Base-by-base conservation (phyloP, 1,139 yeast species). In the Magnusiomyces suaveolens region DNA sequence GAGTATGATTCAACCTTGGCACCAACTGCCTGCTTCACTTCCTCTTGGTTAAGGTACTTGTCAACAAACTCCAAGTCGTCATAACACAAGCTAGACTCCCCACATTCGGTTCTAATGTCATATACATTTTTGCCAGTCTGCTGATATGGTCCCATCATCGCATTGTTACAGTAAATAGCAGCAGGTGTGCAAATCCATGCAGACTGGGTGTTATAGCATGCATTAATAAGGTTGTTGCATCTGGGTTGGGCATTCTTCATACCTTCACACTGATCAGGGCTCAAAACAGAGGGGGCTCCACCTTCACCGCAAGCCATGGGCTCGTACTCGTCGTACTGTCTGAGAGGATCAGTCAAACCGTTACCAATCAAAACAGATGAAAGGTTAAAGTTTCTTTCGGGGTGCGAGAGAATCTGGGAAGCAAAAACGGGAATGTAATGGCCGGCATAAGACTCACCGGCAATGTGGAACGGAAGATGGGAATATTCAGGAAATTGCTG, bases 401-500 rank as follows among this genome's bases (percentile, higher is more conserved):
- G 56, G 81, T 80, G 66, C 25, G 81, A 82, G 58, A 84, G 70
- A 59, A 87, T 85, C 66, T 85, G 94, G 50, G 78, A 72, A 20
- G 92, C 92, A 69, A 87, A 82, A 26, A 77, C 80, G 29, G 96
- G 96, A 60, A 87, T 81, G 67, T 87, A 87, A 69, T 86, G 95
- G 47, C 95, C 96, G 43, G 88, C 95, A 64, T 87, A 87, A 14
- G 92, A 84, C 70, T 87, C 95, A 57, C 95, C 95, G 54, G 95
- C 82, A 67, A 87, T 83, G 68, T 87, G 95, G 78, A 87, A 86
- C 48, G 76, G 76, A 54, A 60, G 64, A 60, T 78, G 75, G n/a
- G 69, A 62, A 64, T 81, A 83, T 60, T 83, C 75, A 18, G 87
- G 84, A 74, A 85, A 84, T 63, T 83, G 82, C 64, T 83, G 80